Evolutionary conservation across 2,329 filamentous ascomycete genomes (phyloP), one percentile per base, ranked within the genome.

Genomic region (Ophiocordyceps unilateralis): DNA sequence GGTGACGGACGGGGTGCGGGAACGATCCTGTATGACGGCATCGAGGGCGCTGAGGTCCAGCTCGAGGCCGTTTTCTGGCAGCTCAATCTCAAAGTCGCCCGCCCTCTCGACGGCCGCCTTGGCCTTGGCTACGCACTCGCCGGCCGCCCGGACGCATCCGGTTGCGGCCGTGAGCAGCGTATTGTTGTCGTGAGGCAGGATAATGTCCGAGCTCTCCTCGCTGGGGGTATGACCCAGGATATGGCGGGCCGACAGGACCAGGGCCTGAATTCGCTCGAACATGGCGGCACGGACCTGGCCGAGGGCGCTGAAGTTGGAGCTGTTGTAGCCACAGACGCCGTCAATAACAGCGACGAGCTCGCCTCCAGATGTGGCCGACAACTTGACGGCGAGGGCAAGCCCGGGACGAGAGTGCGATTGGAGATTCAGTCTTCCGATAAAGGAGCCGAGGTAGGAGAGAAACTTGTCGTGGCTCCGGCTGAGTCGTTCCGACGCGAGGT

Each of bases 331-430:
- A 60, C 82, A 86, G 50, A 96, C 79, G 44, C 81, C 76, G 53
- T 93, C 84, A 11, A 95, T 75, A 11, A 95, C 78, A 15, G 76
- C 72, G 41, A 95, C 68, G 41, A 96, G 70, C 50, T 81, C 76
- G 40, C 81, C 80, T 48, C 88, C 93, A 3, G 88, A 87, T 8
- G 77, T 71, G 10, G 88, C 83, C 9, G 88, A 85, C 57, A 89
- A 81, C 55, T 84, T 81, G 40, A 93, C 89, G 15, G 84, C 87
- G 11, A 79, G 65, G 26, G 87, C 77, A 41, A 96, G 70, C 57
- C 94, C 87, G 1, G 82, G 76, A 9, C 86, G 81, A 8, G 87
- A 91, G 48, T 91, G 81, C n/a, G 88, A 91, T 58, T 95, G 87
- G 46, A 95, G 69, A 59, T 95, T 86, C 44, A 95, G 72, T 32